Evolutionary conservation across 2,329 filamentous ascomycete genomes (phyloP).

Genomic region (Exophiala phaeomuriformis): DNA sequence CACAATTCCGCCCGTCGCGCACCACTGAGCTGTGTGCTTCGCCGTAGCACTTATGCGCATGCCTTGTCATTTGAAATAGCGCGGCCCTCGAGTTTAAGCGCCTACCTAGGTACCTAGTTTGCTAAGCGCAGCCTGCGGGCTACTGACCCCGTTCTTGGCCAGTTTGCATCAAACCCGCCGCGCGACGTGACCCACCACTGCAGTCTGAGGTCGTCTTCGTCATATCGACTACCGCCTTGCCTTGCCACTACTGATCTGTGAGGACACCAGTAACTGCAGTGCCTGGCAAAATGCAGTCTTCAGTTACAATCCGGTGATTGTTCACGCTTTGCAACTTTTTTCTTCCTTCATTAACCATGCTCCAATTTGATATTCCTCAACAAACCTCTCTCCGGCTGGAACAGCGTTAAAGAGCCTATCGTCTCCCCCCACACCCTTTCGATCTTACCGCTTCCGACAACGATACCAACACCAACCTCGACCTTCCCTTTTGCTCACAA

Average conservation of each 20-base stretch:
- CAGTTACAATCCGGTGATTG: background rate
- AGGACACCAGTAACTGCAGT: background rate
- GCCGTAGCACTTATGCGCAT: background rate
- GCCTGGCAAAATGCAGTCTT: background rate
- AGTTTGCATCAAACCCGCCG: constrained; percentile 10
- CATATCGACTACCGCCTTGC: background rate
- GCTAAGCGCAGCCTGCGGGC: no score
- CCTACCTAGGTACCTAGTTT: no score
- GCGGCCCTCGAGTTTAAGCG: background rate
- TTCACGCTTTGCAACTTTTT: background rate
- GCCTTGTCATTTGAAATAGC: constrained; percentile 11
- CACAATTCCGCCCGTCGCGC: background rate
- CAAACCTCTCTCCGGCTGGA: background rate
- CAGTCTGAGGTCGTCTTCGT: background rate
- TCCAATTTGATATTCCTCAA: background rate
- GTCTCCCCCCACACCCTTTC: background rate
- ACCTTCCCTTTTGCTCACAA: constrained; percentile 32
- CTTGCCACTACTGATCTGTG: background rate
- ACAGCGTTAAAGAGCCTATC: background rate
- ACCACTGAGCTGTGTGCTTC: constrained; percentile 1
- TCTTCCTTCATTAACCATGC: background rate
- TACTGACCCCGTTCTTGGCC: constrained; percentile 10
- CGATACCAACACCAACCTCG: background rate
- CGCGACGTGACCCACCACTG: background rate
- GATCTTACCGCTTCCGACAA: background rate